Conservation (phyloP, 169 alveolate genomes). For the Plasmodium fragile region DNA sequence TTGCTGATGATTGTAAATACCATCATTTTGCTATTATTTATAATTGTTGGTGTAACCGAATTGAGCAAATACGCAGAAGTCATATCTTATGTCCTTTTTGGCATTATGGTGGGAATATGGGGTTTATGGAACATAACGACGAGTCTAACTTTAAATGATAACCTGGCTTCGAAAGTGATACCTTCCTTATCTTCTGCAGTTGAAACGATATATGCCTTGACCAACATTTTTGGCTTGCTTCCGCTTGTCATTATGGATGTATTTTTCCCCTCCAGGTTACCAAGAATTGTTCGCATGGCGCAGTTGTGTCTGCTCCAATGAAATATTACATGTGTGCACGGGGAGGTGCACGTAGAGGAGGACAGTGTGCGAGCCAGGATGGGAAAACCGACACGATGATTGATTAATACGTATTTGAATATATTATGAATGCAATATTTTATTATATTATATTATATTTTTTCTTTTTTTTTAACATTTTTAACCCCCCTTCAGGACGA, state of each 20-base stretch:
- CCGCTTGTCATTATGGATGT: constrained; percentile 81
- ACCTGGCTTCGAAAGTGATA: neutral
- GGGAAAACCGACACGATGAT: neutral
- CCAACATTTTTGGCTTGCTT: constrained; percentile 76
- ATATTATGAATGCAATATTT: neutral
- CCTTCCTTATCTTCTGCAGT: constrained; percentile 37
- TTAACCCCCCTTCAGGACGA: constrained; percentile 59
- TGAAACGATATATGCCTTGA: constrained; percentile 75
- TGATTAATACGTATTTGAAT: neutral
- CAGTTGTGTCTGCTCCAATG: neutral
- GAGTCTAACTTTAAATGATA: constrained; percentile 32
- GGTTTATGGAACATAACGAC: constrained; percentile 78
- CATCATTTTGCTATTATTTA: constrained; percentile 40
- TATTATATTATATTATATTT: neutral
- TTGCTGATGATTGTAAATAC: constrained; percentile 65
- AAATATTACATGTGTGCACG: neutral
- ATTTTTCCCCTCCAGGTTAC: constrained; percentile 79
- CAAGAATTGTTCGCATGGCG: neutral
- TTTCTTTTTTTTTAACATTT: neutral
- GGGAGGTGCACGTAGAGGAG: neutral
- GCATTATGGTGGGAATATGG: constrained; percentile 75
- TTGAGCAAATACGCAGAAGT: constrained; percentile 73
- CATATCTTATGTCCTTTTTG: constrained; percentile 68
- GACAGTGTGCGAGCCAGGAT: neutral
- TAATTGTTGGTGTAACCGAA: constrained; percentile 16